Base-by-base conservation (phyloP, 1,284 basidiomycete species). In the Cerrena zonata region DNA sequence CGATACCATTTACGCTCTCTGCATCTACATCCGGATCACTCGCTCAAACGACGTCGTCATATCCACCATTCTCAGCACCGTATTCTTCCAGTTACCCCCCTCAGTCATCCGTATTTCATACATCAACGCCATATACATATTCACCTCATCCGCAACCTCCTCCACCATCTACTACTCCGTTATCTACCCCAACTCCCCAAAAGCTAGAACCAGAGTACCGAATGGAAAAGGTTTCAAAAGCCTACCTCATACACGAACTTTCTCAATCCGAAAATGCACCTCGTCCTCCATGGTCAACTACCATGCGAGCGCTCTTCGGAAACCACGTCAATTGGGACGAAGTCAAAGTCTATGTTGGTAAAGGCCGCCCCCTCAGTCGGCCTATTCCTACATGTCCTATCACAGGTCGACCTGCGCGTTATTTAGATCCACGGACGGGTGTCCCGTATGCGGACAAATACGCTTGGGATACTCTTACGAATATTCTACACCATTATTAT, bases 231-330 rank as follows among this genome's bases (percentile, higher is more conserved):
- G 41, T 58, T 61, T 36, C 55, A 53, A 10, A 60, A 59, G 51
- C 62, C 55, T 57, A 49, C 57, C 56, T 49, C 48, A 58, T 7
- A 56, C 62, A 24, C 39, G 57, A 38, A 22, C 55, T 47, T 11
- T 59, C 56, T 47, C 58, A 49, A 22, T 22, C 11, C 58, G 84
- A 86, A 57, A 56, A 75, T 1, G 72, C 68, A 2, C 82, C 84
- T 0, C 78, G 78, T 52, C 83, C 84, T 0, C 56, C 65, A 1
- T 90, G 88, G 86, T 71, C 70, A 42, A 78, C 85, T 42, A 87
- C 83, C 2, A 90, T 89, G 83, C 64, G 73, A 11, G 82, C 85
- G 1, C 72, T 93, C 68, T 89, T 93, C 58, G 90, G 90, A 3
- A 73, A 82, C 48, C 79, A 87, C 57, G 81, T 84, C 10, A 71